Conservation (phyloP, 2,329 filamentous ascomycete genomes). For the Nemania sp. region DNA sequence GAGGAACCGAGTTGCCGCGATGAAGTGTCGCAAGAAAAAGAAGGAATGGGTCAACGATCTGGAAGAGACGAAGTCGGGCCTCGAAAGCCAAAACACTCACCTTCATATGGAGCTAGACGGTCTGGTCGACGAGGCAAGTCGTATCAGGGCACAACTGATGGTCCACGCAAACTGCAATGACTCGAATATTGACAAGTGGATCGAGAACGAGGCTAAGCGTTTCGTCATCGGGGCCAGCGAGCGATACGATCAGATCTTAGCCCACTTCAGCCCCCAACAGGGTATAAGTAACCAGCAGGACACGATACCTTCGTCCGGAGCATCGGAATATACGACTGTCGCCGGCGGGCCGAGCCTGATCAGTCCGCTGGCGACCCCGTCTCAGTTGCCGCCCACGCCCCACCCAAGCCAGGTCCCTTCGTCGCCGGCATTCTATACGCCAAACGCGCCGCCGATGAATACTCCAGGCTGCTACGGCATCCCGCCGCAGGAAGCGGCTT, state of each 20-base stretch:
- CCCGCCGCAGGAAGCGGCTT: conserved; percentile 14
- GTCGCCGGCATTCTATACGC: conserved; percentile 20
- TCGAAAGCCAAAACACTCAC: conserved; percentile 50
- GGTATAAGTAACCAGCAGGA: conserved; percentile 19
- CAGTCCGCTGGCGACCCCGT: conserved; percentile 21
- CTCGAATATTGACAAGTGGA: conserved; percentile 57
- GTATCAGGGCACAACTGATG: conserved; percentile 58
- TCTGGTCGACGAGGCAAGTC: conserved; percentile 50
- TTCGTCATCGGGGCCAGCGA: conserved; percentile 48
- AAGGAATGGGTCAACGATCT: conserved; percentile 58
- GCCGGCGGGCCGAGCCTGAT: conserved; percentile 15
- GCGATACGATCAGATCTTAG: conserved; percentile 39
- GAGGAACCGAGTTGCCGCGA: conserved; percentile 73
- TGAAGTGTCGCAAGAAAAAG: conserved; percentile 73
- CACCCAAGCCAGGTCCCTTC: conserved; percentile 10
- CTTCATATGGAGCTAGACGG: conserved; percentile 50
- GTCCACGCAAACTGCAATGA: conserved; percentile 57
- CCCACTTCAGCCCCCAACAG: conserved; percentile 24
- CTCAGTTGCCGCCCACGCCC: conserved; percentile 19
- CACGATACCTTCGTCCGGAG: conserved; percentile 13
- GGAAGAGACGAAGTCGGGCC: conserved; percentile 49
- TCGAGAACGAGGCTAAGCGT: conserved; percentile 55
- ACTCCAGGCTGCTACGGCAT: conserved; percentile 18
- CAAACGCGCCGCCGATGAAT: conserved; percentile 8
- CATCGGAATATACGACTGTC: conserved; percentile 15